Percentiles rank a stretch among this genome's conserved stretches.
Evolutionary conservation across 2,329 filamentous ascomycete species (phyloP).

Genomic region (Lojkania enalia): DNA sequence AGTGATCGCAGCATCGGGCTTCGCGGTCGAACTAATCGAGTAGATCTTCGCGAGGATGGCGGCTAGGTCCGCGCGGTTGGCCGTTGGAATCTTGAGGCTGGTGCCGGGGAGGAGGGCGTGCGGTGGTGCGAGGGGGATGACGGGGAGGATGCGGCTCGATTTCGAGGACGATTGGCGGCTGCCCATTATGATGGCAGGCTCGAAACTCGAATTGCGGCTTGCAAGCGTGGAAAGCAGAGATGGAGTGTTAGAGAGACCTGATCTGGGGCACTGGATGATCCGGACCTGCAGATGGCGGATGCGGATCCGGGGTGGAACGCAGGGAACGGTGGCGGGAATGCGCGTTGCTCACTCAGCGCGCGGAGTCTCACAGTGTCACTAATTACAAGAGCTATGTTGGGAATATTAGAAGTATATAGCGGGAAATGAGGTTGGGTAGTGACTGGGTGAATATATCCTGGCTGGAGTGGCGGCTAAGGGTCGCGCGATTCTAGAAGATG

Average conservation of each 20-base stretch:
- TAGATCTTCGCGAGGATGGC: slow-evolving; percentile 86
- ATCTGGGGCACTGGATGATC: not conserved
- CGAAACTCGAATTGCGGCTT: not conserved
- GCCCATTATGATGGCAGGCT: slow-evolving; percentile 38
- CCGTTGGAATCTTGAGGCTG: slow-evolving; percentile 80
- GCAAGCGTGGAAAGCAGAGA: not conserved
- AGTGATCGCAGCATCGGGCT: slow-evolving; percentile 69
- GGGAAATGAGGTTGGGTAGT: not conserved
- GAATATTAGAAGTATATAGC: not conserved
- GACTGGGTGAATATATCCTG: slow-evolving; percentile 16
- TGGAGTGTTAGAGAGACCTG: not conserved
- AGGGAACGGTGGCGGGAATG: not conserved
- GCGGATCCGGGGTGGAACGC: slow-evolving; percentile 1
- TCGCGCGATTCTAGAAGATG: not conserved
- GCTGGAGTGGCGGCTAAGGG: not conserved
- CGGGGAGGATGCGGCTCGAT: slow-evolving; percentile 58
- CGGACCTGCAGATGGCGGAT: not conserved
- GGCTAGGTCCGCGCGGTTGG: slow-evolving; percentile 82
- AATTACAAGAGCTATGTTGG: slow-evolving; percentile 1
- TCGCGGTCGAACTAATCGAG: slow-evolving; percentile 68
- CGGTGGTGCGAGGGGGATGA: slow-evolving; percentile 81
- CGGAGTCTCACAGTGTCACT: not conserved
- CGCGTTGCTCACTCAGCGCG: not conserved
- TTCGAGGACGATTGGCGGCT: slow-evolving; percentile 39
- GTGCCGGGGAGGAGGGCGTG: slow-evolving; percentile 84